Evolutionary conservation across 805 yeast genomes (phyloP).

Genomic region (Yarrowia sp.): DNA sequence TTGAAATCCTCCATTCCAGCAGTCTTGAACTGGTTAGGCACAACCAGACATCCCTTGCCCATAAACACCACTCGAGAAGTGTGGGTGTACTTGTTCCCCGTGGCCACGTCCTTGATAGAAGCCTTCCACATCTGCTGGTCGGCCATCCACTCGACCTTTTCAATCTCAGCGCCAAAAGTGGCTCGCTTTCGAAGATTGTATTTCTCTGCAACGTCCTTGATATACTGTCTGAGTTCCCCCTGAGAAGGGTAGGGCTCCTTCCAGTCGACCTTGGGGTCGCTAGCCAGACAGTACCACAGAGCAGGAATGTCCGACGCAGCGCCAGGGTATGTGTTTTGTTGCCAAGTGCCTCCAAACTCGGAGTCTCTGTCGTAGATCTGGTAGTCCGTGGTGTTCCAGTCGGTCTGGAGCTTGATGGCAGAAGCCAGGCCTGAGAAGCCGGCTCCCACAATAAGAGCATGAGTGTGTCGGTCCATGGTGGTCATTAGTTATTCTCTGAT

Average conservation of each 20-base stretch:
- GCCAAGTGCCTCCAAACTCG: slow-evolving; percentile 40
- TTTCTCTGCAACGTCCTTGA: slow-evolving; percentile 38
- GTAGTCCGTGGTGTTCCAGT: slow-evolving; percentile 40
- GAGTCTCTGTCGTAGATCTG: slow-evolving; percentile 40
- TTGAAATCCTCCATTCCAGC: slow-evolving; percentile 36
- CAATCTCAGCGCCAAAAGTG: slow-evolving; percentile 21
- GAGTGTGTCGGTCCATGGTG: slow-evolving; percentile 11
- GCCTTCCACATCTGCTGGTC: slow-evolving; percentile 32
- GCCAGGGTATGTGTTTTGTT: slow-evolving; percentile 39
- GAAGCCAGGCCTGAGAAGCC: slow-evolving; percentile 42
- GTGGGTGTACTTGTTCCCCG: slow-evolving; percentile 12
- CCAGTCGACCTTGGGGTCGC: slow-evolving; percentile 40
- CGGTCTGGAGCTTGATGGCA: slow-evolving; percentile 41
- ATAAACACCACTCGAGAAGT: slow-evolving; percentile 35
- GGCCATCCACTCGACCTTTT: slow-evolving; percentile 38
- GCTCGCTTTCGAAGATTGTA: slow-evolving; percentile 19
- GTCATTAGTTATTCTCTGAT: not conserved
- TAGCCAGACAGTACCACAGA: slow-evolving; percentile 39
- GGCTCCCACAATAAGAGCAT: slow-evolving; percentile 40
- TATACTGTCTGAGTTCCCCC: slow-evolving; percentile 29
- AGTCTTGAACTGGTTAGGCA: slow-evolving; percentile 27
- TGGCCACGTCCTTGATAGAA: slow-evolving; percentile 15
- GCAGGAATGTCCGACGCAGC: slow-evolving; percentile 39
- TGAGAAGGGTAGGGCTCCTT: slow-evolving; percentile 31
- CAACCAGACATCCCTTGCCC: slow-evolving; percentile 39